phyloP scores from a whole-genome alignment of 208 protist genomes.

The Crithidia thermophila region DNA sequence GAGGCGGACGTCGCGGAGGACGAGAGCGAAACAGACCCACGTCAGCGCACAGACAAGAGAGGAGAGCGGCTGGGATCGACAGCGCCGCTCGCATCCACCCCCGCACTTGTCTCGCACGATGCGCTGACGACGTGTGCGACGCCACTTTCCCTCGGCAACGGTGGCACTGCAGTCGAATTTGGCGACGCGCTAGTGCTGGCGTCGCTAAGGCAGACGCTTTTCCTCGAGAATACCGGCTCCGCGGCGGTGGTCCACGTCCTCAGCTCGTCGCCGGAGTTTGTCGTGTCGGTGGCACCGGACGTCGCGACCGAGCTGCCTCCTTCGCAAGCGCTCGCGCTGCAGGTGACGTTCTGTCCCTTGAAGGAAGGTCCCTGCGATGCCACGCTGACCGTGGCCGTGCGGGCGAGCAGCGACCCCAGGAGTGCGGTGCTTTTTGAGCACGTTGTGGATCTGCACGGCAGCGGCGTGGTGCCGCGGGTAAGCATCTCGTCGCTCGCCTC shows the following conservation, averaged over 20 bases:
- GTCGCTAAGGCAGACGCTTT: slow-evolving; percentile 37
- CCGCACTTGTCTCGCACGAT: slow-evolving; percentile 10
- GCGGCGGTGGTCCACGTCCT: slow-evolving; percentile 55
- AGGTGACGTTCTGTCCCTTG: slow-evolving; percentile 68
- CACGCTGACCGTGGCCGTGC: slow-evolving; percentile 51
- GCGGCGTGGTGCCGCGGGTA: slow-evolving; percentile 73
- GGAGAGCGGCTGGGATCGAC: neutral
- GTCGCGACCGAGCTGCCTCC: slow-evolving; percentile 37
- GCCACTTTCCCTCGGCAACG: slow-evolving; percentile 1
- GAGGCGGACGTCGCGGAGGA: neutral
- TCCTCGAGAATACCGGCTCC: slow-evolving; percentile 85
- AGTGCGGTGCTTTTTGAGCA: slow-evolving; percentile 60
- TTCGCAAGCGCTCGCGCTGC: slow-evolving; percentile 40
- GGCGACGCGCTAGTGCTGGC: slow-evolving; percentile 50
- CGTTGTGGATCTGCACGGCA: slow-evolving; percentile 51
- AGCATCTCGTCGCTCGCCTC: slow-evolving; percentile 56
- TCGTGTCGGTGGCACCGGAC: slow-evolving; percentile 32
- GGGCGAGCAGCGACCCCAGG: slow-evolving; percentile 30
- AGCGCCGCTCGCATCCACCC: neutral
- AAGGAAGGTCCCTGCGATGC: slow-evolving; percentile 54
- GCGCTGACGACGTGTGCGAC: slow-evolving; percentile 6
- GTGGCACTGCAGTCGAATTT: slow-evolving; percentile 15
- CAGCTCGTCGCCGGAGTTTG: slow-evolving; percentile 62
- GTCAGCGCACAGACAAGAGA: neutral
- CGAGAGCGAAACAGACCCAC: neutral